Percentiles rank a stretch among this genome's conserved stretches.
Evolutionary conservation across 1,139 yeast genomes (phyloP).

Genomic region (Sugiyamaella pinicola): DNA sequence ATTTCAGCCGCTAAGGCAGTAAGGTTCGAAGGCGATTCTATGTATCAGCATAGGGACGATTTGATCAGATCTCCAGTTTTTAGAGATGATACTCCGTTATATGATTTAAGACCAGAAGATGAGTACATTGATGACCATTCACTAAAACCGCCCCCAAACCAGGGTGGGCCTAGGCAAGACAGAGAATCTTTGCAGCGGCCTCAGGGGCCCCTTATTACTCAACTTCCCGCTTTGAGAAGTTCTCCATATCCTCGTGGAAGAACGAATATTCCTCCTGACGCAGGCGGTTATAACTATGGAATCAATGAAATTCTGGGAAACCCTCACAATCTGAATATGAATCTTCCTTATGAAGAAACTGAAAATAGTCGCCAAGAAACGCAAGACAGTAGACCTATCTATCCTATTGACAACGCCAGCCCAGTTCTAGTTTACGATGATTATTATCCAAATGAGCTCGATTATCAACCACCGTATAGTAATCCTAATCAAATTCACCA

Average conservation of each 20-base stretch:
- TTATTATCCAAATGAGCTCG: background rate
- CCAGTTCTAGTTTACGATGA: background rate
- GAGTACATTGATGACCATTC: conserved; percentile 4
- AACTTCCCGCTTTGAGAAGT: background rate
- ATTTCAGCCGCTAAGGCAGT: conserved; percentile 16
- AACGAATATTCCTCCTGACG: background rate
- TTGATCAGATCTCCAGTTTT: conserved; percentile 29
- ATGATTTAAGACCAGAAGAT: conserved; percentile 12
- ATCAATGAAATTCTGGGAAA: background rate
- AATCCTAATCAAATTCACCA: background rate
- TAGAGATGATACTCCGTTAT: conserved; percentile 17
- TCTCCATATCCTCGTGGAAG: background rate
- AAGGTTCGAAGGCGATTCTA: conserved; percentile 33
- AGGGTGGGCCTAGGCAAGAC: background rate
- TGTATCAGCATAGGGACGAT: conserved; percentile 33
- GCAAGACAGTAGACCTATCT: background rate
- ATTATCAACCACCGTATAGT: background rate
- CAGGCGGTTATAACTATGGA: background rate
- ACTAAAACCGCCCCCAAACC: background rate
- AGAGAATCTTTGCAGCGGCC: background rate
- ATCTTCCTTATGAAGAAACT: background rate
- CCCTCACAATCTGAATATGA: background rate
- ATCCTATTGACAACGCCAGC: background rate
- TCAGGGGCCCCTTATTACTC: background rate
- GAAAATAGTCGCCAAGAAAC: background rate